These are phyloP conservation scores for Pseudonectria foliicola DNA, from an alignment of 2,329 filamentous ascomycete genomes.

Conservation along the genomic window DNA sequence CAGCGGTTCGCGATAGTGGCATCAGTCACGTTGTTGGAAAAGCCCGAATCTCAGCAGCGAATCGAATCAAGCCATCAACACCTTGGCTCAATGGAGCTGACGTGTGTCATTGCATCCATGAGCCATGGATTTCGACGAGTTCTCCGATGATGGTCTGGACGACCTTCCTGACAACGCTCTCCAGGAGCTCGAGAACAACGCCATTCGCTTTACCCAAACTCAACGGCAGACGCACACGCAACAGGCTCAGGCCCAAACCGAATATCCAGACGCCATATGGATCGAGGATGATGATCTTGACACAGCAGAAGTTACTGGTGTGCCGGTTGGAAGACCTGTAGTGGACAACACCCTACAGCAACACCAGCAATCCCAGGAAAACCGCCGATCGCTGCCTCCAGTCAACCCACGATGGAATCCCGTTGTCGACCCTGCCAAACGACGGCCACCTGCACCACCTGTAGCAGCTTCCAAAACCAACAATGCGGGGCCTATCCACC, in stretches of 20 bases:
- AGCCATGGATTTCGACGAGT: constrained; percentile 45
- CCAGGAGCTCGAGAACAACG: constrained; percentile 56
- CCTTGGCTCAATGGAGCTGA: constrained; percentile 18
- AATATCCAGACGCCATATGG: constrained; percentile 34
- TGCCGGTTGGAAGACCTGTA: constrained; percentile 30
- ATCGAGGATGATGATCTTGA: constrained; percentile 53
- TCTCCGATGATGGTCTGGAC: constrained; percentile 58
- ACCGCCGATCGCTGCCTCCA: constrained; percentile 24
- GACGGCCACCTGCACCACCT: constrained; percentile 9
- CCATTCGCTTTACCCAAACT: constrained; percentile 52
- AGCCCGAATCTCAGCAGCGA: neutral
- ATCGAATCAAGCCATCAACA: constrained; percentile 1
- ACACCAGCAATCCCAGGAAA: constrained; percentile 20
- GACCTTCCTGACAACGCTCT: constrained; percentile 50
- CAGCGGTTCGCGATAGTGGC: too few relatives aligned
- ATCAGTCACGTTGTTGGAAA: too few relatives aligned
- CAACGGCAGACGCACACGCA: constrained; percentile 18
- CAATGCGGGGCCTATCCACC: constrained; percentile 10
- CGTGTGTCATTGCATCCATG: constrained; percentile 6
- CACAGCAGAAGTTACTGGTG: constrained; percentile 47
- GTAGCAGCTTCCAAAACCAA: constrained; percentile 9
- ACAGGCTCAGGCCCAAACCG: constrained; percentile 13
- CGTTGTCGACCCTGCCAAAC: constrained; percentile 19
- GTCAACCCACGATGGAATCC: constrained; percentile 34
- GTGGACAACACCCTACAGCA: constrained; percentile 31